phyloP scores from a whole-genome alignment of 1,139 yeast genomes.

The Taphrina deformans region DNA sequence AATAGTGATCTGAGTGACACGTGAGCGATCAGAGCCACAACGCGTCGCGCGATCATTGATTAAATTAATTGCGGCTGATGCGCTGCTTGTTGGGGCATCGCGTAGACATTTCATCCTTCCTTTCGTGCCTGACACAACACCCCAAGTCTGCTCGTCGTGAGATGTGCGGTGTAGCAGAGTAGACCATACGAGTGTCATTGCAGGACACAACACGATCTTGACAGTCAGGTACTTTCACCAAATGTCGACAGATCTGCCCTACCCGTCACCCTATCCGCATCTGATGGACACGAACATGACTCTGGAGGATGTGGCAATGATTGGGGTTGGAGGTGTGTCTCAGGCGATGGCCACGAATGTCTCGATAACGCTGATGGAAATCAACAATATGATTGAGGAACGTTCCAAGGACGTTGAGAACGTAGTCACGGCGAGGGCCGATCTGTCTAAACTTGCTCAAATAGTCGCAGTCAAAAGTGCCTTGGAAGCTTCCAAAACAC shows the following conservation, averaged over 20 bases:
- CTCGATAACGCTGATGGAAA: background rate
- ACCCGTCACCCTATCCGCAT: slow-evolving; percentile 1
- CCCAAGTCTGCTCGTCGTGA: no score
- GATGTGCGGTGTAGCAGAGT: background rate
- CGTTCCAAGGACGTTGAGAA: background rate
- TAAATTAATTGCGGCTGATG: no score
- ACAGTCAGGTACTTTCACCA: background rate
- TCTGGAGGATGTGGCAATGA: background rate
- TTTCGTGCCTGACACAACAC: no score
- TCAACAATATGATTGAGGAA: background rate
- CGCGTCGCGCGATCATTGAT: no score
- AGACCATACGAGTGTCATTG: background rate
- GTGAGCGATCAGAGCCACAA: no score
- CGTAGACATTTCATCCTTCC: no score
- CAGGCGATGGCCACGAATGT: background rate
- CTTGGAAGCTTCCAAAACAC: background rate
- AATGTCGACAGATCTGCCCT: slow-evolving; percentile 10
- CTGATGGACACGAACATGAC: background rate
- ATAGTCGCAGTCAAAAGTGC: background rate
- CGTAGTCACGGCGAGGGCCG: background rate
- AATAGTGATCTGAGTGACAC: no score
- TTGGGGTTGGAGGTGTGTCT: background rate
- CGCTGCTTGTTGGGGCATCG: no score
- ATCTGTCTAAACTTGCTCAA: background rate
- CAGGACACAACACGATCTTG: background rate